These are phyloP conservation scores for Sphagnum fallax DNA, from an alignment of 228 moss, liverwort and hornwort genomes.

Conservation along the genomic window DNA sequence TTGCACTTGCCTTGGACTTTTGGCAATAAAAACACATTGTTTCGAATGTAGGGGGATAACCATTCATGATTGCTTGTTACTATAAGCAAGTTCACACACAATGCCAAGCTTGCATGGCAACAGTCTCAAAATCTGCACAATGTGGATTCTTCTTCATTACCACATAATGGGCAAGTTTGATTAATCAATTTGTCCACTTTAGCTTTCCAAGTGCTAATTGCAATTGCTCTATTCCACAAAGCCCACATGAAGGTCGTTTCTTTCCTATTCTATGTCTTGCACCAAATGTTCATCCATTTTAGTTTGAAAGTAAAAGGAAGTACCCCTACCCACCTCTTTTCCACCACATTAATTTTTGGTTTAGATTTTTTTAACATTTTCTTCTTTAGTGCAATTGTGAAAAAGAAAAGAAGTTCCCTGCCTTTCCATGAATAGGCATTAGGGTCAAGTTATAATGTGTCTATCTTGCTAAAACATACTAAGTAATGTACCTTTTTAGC, in stretches of 20 bases:
- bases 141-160: background rate
- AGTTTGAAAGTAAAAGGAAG: background rate
- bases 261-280: background rate
- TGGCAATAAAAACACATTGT: background rate
- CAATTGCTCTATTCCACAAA: background rate
- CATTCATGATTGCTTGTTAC: background rate
- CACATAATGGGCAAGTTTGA: background rate
- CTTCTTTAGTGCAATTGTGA: background rate
- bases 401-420: background rate
- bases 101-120: background rate
- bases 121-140: background rate
- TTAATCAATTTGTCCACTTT: too few species aligned
- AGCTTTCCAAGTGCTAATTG: background rate
- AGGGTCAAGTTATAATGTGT: background rate
- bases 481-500: background rate
- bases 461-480: background rate
- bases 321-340: background rate
- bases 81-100: background rate
- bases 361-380: background rate
- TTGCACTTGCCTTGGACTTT: too few species aligned
- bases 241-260: background rate
- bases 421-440: background rate
- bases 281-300: background rate
- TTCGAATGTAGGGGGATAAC: background rate
- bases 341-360: background rate